Base-by-base conservation (phyloP, 176 grass and related monocot genomes). In the Miscanthus lutarioriparius region DNA sequence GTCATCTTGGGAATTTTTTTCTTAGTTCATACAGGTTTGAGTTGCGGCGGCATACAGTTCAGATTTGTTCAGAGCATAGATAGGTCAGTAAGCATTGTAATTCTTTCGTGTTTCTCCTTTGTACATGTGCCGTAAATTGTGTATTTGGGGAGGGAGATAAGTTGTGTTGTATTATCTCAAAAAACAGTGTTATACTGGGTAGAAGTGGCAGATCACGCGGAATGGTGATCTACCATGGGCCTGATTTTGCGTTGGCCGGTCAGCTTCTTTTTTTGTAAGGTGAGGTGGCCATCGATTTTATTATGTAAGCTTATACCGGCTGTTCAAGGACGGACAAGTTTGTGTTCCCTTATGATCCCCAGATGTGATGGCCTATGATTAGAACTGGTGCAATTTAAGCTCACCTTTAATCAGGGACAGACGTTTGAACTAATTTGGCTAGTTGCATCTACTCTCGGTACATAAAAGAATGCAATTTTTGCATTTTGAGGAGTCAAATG, bases 1-100 rank as follows among this genome's bases (percentile, higher is more conserved):
- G 28, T 19, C 25, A 85, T 91, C 70, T 44, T 83, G 25, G 49
- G 56, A 70, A 87, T 48, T 64, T 74, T 36, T 36, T 48, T 47
- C 45, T 23, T 30, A 72, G 23, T 82, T 74, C 39, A 91, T 91
- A 88, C 59, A 74, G 41, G 61, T 89, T 87, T 89, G 79, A 84
- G 80, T 87, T 87, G 87, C 36, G 54, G 83, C 76, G 27, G 51
- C 84, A 80, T 86, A 89, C 76, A 78, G 54, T 83, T 83, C 53
- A 76, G 69, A 80, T 84, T 87, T 84, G 62, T 91, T 87, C 63
- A 91, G 85, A 91, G 70, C 63, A 87, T 91, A 87, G 81, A 80
- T 91, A 84, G 89, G 80, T 77, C 75, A 70, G 80, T 87, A 74
- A 64, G 22, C 49, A 84, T 63, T 87, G 85, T 87, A 69, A 81